phyloP scores from a whole-genome alignment of 352 stramenopile genomes.

The Albugo laibachii region DNA sequence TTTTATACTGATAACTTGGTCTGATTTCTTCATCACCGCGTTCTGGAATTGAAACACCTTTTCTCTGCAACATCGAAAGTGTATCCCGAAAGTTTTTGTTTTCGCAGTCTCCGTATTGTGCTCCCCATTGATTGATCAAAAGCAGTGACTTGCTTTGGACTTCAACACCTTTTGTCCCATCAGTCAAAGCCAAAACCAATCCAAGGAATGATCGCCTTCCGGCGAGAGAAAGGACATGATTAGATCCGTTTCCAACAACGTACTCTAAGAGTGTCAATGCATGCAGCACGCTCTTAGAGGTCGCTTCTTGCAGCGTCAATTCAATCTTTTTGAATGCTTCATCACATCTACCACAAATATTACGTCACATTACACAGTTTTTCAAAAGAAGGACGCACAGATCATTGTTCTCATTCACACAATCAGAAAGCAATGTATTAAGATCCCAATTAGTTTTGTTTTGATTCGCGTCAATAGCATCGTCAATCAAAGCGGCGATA shows the following conservation, averaged over 20 bases:
- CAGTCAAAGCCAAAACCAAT: slow-evolving; percentile 38
- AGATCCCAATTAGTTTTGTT: slow-evolving; percentile 38
- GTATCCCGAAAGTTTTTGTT: slow-evolving; percentile 49
- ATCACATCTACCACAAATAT: slow-evolving; percentile 17
- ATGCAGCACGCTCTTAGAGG: slow-evolving; percentile 20
- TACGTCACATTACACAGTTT: not conserved
- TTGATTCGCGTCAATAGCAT: slow-evolving; percentile 31
- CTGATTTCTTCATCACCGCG: slow-evolving; percentile 49
- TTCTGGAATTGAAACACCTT: slow-evolving; percentile 46
- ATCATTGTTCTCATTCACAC: slow-evolving; percentile 23
- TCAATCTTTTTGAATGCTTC: slow-evolving; percentile 38
- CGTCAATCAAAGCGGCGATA: slow-evolving; percentile 23
- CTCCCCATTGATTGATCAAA: slow-evolving; percentile 69
- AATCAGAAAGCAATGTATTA: slow-evolving; percentile 54
- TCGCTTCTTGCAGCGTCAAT: slow-evolving; percentile 27
- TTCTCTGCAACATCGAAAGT: slow-evolving; percentile 57
- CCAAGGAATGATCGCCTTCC: slow-evolving; percentile 37
- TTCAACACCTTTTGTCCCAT: slow-evolving; percentile 43
- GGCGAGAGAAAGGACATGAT: slow-evolving; percentile 29
- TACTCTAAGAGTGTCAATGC: slow-evolving; percentile 48
- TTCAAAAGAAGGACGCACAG: slow-evolving; percentile 12
- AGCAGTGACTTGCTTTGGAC: slow-evolving; percentile 53
- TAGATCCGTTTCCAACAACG: slow-evolving; percentile 61
- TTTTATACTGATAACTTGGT: slow-evolving; percentile 2
- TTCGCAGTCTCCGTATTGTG: slow-evolving; percentile 26